phyloP scores from a whole-genome alignment of 345 rosid genomes.

The Boechera stricta region DNA sequence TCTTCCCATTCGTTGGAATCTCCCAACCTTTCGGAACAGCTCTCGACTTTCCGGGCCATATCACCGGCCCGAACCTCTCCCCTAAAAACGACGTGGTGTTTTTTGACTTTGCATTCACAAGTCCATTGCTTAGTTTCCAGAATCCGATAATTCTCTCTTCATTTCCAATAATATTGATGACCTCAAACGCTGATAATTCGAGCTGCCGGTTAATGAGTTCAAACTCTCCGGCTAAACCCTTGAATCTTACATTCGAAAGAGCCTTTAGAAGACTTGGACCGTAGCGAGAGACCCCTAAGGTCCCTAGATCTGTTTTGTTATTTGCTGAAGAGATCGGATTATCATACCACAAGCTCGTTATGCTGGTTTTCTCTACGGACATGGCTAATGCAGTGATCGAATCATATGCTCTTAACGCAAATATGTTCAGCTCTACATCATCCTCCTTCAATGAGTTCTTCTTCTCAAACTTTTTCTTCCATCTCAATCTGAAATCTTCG shows the following conservation, averaged over 20 bases:
- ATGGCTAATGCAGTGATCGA: slow-evolving; percentile 50
- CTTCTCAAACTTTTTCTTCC: slow-evolving; percentile 22
- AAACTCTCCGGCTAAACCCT: slow-evolving; percentile 53
- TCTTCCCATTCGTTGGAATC: slow-evolving; percentile 45
- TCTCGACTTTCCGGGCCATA: slow-evolving; percentile 55
- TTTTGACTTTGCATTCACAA: background rate
- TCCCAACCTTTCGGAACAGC: slow-evolving; percentile 49
- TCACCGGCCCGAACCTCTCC: slow-evolving; percentile 11
- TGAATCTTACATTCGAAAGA: slow-evolving; percentile 42
- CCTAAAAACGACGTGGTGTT: background rate
- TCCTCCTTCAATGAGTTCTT: background rate
- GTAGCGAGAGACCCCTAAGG: slow-evolving; percentile 24
- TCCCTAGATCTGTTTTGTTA: slow-evolving; percentile 14
- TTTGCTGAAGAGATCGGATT: background rate
- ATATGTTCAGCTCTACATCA: slow-evolving; percentile 12
- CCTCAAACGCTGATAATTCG: slow-evolving; percentile 45
- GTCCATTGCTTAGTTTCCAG: slow-evolving; percentile 48
- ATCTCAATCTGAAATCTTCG: slow-evolving; percentile 36
- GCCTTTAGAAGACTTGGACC: slow-evolving; percentile 45
- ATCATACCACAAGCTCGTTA: background rate
- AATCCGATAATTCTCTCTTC: slow-evolving; percentile 44
- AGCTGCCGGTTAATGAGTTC: slow-evolving; percentile 47
- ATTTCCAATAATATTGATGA: slow-evolving; percentile 50
- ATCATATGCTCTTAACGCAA: slow-evolving; percentile 51
- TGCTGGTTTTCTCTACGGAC: slow-evolving; percentile 44